phyloP scores from a whole-genome alignment of 805 yeast genomes.

The Cyberlindnera nakhonratchasimensis region DNA sequence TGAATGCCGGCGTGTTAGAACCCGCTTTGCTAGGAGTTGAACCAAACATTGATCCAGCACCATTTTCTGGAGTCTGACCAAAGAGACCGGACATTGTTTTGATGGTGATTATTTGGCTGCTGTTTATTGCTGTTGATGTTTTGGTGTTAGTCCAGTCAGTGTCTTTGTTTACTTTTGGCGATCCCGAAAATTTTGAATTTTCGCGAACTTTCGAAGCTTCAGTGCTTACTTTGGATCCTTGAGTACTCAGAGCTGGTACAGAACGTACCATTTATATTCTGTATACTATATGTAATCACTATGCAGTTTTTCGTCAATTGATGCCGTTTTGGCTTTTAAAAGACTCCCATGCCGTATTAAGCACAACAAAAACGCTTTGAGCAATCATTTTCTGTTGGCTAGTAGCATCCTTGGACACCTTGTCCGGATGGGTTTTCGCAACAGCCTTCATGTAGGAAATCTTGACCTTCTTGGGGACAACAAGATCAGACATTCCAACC shows the following conservation, averaged over 20 bases:
- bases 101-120: not conserved
- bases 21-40: constrained; percentile 25
- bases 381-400: constrained; percentile 80
- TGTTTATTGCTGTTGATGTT: not conserved
- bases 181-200: constrained; percentile 3
- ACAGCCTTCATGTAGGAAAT: constrained; percentile 85
- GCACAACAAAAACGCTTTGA: constrained; percentile 75
- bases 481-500: constrained; percentile 69
- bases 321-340: constrained; percentile 61
- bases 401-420: constrained; percentile 54
- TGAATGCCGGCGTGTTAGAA: constrained; percentile 11
- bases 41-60: constrained; percentile 27
- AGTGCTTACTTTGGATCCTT: not conserved
- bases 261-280: no score
- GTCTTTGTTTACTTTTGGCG: constrained; percentile 5
- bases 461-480: constrained; percentile 87
- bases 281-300: not conserved
- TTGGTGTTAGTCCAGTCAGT: not conserved
- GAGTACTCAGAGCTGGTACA: not conserved
- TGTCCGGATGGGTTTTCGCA: constrained; percentile 87
- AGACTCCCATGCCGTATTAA: constrained; percentile 88
- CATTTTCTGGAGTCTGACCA: constrained; percentile 21
- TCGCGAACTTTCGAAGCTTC: not conserved
- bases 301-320: constrained; percentile 16
- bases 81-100: constrained; percentile 14